phyloP scores from a whole-genome alignment of 1,284 basidiomycete species.

The Rhizoctonia solani region DNA sequence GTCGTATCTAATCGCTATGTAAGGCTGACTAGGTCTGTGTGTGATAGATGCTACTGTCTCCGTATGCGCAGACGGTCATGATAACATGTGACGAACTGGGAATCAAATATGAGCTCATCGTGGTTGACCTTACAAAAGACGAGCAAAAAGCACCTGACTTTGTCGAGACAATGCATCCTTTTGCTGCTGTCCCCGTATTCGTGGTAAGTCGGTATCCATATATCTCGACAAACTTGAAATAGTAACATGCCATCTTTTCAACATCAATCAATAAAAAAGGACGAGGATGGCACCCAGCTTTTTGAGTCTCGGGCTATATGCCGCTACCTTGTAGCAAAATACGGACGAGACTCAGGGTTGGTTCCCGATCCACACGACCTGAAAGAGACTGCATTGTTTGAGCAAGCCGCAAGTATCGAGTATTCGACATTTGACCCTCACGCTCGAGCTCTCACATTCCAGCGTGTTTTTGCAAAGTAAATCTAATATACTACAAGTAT shows the following conservation, averaged over 20 bases:
- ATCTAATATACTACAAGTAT: background rate
- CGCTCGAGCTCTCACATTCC: conserved; percentile 3
- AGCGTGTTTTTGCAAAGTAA: conserved; percentile 30
- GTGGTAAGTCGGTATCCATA: too few species aligned
- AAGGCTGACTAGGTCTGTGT: too few species aligned
- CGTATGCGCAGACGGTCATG: too few species aligned
- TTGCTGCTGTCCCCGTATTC: conserved; percentile 32
- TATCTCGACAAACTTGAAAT: background rate
- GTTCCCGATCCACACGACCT: conserved; percentile 48
- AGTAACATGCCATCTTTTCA: background rate
- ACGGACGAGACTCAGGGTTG: conserved; percentile 39
- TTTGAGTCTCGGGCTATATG: conserved; percentile 55
- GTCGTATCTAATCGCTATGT: too few species aligned
- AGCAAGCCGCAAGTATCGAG: conserved; percentile 62
- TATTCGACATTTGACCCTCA: conserved; percentile 43
- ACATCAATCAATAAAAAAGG: background rate
- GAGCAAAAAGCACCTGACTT: conserved; percentile 34
- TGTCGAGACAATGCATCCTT: conserved; percentile 33
- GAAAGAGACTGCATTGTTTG: conserved; percentile 53
- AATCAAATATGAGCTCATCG: conserved; percentile 4
- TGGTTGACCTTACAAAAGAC: background rate
- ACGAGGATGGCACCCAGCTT: conserved; percentile 43
- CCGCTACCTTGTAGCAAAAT: conserved; percentile 51
- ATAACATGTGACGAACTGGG: conserved; percentile 30
- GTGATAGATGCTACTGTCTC: too few species aligned